Conservation (phyloP, 2,329 filamentous ascomycete species). For the Phyllosticta citribraziliensis region DNA sequence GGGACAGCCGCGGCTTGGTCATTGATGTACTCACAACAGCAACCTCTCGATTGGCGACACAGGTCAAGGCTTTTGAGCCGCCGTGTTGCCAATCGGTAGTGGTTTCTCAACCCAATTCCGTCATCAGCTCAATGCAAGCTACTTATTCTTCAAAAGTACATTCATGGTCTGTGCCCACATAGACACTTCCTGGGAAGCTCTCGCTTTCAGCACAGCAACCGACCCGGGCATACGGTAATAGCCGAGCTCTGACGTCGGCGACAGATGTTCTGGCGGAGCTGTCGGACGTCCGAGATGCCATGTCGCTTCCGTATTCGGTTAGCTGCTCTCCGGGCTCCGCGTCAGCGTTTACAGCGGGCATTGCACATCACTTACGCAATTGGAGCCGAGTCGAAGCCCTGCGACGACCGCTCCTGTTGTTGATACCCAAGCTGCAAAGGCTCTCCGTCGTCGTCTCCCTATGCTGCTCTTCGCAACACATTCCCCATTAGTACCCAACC, state of each 20-base stretch:
- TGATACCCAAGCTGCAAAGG: neutral
- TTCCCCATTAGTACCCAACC: neutral
- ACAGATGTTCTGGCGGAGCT: neutral
- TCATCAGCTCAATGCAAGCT: neutral
- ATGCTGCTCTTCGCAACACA: neutral
- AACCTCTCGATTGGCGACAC: too few relatives aligned
- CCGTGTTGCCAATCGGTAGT: neutral
- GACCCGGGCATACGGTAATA: neutral
- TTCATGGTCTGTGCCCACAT: neutral
- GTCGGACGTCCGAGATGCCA: neutral
- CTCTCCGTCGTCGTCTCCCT: neutral
- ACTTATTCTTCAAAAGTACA: neutral
- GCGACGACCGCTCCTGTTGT: neutral
- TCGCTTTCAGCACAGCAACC: neutral
- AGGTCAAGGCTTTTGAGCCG: neutral
- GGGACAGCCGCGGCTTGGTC: too few relatives aligned
- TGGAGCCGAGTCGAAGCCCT: neutral
- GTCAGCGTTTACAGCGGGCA: neutral
- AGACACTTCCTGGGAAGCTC: neutral
- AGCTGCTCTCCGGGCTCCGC: neutral
- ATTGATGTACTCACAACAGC: too few relatives aligned
- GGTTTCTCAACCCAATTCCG: neutral
- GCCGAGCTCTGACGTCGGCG: neutral
- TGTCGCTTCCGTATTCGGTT: neutral
- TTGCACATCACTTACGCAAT: neutral